phyloP scores from a whole-genome alignment of 371 early-diverging fungal species.

The Fennellomyces sp. region DNA sequence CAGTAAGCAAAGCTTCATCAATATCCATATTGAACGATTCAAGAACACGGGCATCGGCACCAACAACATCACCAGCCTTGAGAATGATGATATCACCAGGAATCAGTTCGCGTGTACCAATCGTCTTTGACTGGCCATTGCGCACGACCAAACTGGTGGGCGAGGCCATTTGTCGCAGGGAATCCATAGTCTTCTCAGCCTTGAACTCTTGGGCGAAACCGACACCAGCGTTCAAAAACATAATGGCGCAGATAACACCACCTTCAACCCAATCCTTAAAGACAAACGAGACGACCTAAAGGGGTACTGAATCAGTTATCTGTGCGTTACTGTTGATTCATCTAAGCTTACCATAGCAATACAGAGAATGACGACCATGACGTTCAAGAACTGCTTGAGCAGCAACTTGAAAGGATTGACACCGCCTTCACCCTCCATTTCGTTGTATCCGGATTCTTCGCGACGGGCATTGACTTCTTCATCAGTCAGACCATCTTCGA shows the following conservation, averaged over 20 bases:
- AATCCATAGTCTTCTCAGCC: constrained; percentile 89
- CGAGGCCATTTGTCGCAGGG: constrained; percentile 81
- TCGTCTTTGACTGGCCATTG: constrained; percentile 68
- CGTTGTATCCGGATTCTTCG: constrained; percentile 69
- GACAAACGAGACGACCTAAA: constrained; percentile 59
- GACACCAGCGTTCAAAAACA: constrained; percentile 78
- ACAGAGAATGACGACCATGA: constrained; percentile 81
- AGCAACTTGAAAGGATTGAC: constrained; percentile 69
- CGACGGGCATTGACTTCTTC: constrained; percentile 51
- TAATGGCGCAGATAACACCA: constrained; percentile 75
- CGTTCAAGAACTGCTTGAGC: constrained; percentile 77
- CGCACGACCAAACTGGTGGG: constrained; percentile 77
- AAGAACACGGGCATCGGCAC: constrained; percentile 89
- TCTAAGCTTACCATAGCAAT: constrained; percentile 64
- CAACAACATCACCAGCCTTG: constrained; percentile 90
- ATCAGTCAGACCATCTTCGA: constrained; percentile 65
- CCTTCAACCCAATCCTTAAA: constrained; percentile 71
- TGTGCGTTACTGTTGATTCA: background rate
- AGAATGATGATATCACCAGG: constrained; percentile 90
- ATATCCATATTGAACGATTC: constrained; percentile 85
- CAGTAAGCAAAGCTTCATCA: constrained; percentile 87
- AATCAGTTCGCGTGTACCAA: constrained; percentile 78
- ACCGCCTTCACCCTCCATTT: constrained; percentile 74
- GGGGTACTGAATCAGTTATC: background rate
- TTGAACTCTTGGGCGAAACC: constrained; percentile 89